These are phyloP conservation scores for Hericium erinaceus DNA, from an alignment of 768 basidiomycete species.

Conservation along the genomic window DNA sequence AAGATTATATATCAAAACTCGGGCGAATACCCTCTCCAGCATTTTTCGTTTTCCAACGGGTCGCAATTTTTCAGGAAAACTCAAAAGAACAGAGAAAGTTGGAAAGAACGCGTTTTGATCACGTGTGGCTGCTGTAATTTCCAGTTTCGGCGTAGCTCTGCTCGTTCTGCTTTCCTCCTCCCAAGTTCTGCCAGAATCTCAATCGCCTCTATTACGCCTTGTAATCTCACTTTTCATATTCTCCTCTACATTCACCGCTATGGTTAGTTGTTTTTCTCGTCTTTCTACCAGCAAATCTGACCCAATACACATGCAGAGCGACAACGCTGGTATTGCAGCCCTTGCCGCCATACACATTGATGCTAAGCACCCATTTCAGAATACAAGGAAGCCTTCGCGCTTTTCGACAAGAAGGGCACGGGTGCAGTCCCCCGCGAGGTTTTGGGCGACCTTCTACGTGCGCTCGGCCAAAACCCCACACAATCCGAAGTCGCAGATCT, in stretches of 20 bases:
- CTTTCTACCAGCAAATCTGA: too few species aligned
- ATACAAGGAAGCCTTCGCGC: conserved; percentile 94
- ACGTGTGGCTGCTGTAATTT: neutral
- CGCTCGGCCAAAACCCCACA: conserved; percentile 97
- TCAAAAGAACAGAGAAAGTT: too few species aligned
- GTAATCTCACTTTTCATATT: too few species aligned
- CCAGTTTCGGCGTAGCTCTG: too few species aligned
- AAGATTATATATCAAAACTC: too few species aligned
- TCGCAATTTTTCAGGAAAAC: too few species aligned
- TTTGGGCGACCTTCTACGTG: conserved; percentile 86
- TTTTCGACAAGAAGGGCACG: conserved; percentile 95
- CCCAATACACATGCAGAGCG: conserved; percentile 26
- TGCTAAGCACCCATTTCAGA: conserved; percentile 33
- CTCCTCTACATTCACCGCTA: too few species aligned
- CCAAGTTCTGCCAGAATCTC: neutral
- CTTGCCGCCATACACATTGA: neutral
- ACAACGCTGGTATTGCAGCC: conserved; percentile 38
- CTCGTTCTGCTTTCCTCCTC: too few species aligned
- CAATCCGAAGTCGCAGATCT: conserved; percentile 93
- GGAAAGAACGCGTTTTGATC: neutral
- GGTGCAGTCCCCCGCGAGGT: conserved; percentile 83
- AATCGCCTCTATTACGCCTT: neutral
- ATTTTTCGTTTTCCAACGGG: too few species aligned
- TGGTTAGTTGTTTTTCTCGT: too few species aligned
- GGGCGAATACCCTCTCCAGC: too few species aligned